Conservation (phyloP, 192 early-diverging fungal genomes). For the Phlyctochytrium bullatum region DNA sequence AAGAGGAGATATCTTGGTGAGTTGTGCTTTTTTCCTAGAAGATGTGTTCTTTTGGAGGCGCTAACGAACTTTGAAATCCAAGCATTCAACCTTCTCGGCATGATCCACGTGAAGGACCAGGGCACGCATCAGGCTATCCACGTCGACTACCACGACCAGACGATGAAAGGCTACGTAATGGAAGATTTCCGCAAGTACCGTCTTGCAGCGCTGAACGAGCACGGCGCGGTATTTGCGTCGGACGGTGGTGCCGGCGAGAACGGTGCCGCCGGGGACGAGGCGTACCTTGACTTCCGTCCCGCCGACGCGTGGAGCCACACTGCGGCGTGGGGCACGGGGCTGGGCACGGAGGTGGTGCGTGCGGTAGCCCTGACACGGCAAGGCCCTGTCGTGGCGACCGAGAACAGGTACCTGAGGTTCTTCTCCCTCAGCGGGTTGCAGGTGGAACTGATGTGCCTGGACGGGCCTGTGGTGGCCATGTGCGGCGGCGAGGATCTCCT, state of each 20-base stretch:
- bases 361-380: constrained; percentile 71
- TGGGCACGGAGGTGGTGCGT: constrained; percentile 21
- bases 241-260: constrained; percentile 9
- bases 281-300: constrained; percentile 70
- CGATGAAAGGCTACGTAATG: constrained; percentile 77
- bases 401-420: constrained; percentile 70
- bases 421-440: constrained; percentile 81
- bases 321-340: constrained; percentile 77
- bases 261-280: no score
- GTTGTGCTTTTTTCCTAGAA: constrained; percentile 2
- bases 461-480: constrained; percentile 45
- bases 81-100: constrained; percentile 85
- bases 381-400: constrained; percentile 71
- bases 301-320: constrained; percentile 68
- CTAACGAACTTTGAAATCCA: constrained; percentile 51
- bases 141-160: constrained; percentile 88
- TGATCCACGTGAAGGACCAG: constrained; percentile 66
- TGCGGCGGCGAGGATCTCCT: constrained; percentile 36
- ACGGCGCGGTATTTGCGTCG: constrained; percentile 74
- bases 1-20: constrained; percentile 40
- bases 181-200: constrained; percentile 74
- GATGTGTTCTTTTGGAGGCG: neutral
- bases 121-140: constrained; percentile 72
- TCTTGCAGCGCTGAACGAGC: constrained; percentile 67
- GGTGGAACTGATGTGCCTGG: constrained; percentile 64